Evolutionary conservation across 2,329 filamentous ascomycete genomes (phyloP).

Genomic region (Fusarium beomiforme): DNA sequence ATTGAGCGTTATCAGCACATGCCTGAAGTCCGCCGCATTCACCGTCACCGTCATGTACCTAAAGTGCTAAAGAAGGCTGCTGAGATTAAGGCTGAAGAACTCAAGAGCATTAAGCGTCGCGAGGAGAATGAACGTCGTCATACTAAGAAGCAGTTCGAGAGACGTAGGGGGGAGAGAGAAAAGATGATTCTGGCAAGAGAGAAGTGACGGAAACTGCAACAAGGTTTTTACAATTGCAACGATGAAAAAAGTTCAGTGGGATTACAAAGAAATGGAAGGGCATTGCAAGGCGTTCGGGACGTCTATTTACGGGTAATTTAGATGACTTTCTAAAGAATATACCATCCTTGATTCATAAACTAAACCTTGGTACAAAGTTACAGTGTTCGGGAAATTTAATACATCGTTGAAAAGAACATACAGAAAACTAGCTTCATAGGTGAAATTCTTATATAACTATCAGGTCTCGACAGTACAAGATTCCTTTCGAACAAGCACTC

Average conservation of each 20-base stretch:
- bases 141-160: slow-evolving; percentile 81
- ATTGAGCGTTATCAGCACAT: slow-evolving; percentile 90
- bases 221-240: slow-evolving; percentile 1
- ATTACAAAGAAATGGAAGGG: slow-evolving; percentile 38
- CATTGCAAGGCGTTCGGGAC: slow-evolving; percentile 50
- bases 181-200: slow-evolving; percentile 85
- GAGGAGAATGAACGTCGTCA: slow-evolving; percentile 97
- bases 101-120: slow-evolving; percentile 85
- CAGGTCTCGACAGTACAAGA: slow-evolving; percentile 30
- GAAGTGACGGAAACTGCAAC: slow-evolving; percentile 52
- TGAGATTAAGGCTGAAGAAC: slow-evolving; percentile 92
- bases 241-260: slow-evolving; percentile 23
- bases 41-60: slow-evolving; percentile 89
- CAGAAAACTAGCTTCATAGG: not conserved
- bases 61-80: slow-evolving; percentile 94
- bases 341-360: slow-evolving; percentile 17
- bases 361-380: not conserved
- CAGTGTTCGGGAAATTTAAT: not conserved
- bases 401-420: not conserved
- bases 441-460: slow-evolving; percentile 8
- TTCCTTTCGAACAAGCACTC: slow-evolving; percentile 18
- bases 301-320: slow-evolving; percentile 33
- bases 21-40: slow-evolving; percentile 93
- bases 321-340: slow-evolving; percentile 36
- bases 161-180: slow-evolving; percentile 82